Percentiles rank a stretch among this genome's conserved stretches.
Evolutionary conservation across 2,329 filamentous ascomycete species (phyloP).

Genomic region (Zymoseptoria ardabiliae): DNA sequence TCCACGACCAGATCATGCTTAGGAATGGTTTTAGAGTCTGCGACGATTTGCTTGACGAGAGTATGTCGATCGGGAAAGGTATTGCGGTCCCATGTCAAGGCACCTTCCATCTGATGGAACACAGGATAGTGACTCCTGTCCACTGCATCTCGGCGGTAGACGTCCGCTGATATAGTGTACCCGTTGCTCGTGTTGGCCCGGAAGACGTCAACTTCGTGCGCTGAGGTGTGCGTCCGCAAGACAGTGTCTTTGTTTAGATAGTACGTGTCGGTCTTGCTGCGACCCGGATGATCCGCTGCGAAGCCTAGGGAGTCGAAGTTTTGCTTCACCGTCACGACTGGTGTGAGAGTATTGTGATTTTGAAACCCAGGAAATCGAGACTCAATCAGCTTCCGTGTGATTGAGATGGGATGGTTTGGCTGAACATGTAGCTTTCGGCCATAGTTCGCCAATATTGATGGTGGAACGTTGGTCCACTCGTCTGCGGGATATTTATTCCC

Average conservation of each 20-base stretch:
- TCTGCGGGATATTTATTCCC: conserved; percentile 61
- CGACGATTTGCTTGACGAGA: conserved; percentile 58
- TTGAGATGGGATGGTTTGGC: conserved; percentile 78
- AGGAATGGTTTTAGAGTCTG: conserved; percentile 64
- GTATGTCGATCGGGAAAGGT: conserved; percentile 46
- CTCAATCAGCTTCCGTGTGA: conserved; percentile 88
- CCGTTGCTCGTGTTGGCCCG: conserved; percentile 63
- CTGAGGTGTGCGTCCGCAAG: conserved; percentile 86
- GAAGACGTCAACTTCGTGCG: conserved; percentile 82
- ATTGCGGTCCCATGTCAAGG: conserved; percentile 74
- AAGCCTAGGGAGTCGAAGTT: conserved; percentile 99
- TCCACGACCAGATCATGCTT: conserved; percentile 69
- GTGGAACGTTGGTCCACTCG: conserved; percentile 76
- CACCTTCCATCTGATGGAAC: conserved; percentile 98
- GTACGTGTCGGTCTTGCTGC: conserved; percentile 85
- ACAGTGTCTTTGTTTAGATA: conserved; percentile 82
- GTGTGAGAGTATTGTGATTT: conserved; percentile 70
- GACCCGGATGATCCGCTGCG: conserved; percentile 76
- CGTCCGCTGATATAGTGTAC: conserved; percentile 87
- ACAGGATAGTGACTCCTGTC: conserved; percentile 93
- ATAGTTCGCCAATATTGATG: conserved; percentile 66
- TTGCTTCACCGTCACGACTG: conserved; percentile 74
- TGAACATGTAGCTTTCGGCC: conserved; percentile 81
- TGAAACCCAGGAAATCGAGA: conserved; percentile 74
- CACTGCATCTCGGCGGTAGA: conserved; percentile 90